Evolutionary conservation across 352 stramenopile genomes (phyloP).

Genomic region (Globisporangium cylindrosporum): DNA sequence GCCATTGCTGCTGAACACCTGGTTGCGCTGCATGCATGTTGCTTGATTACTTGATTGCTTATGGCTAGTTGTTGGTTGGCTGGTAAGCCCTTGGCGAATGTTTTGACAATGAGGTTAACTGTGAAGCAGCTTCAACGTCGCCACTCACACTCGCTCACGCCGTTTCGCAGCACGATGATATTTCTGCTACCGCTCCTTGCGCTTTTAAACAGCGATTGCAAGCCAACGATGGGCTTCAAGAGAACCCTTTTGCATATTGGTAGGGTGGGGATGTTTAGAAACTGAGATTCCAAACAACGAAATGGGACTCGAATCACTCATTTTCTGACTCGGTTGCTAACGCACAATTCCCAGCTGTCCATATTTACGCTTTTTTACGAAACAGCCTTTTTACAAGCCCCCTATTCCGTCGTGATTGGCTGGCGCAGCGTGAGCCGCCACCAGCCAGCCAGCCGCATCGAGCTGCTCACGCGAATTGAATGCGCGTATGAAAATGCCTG

Average conservation of each 20-base stretch:
- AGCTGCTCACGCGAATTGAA: not conserved
- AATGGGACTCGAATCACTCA: not conserved
- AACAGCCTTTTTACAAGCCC: conserved; percentile 8
- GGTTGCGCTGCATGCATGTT: not conserved
- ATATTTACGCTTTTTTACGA: conserved; percentile 6
- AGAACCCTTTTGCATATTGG: not conserved
- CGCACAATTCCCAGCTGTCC: not conserved
- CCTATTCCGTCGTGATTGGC: conserved; percentile 9
- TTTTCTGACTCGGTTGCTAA: not conserved
- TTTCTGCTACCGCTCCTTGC: not conserved
- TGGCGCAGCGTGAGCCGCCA: conserved; percentile 3
- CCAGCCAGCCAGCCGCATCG: not conserved
- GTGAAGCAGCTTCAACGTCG: not conserved
- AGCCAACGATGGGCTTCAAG: not conserved
- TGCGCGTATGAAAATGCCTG: not conserved
- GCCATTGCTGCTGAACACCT: not conserved
- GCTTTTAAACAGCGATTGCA: not conserved
- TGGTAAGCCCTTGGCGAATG: not conserved
- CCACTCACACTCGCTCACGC: not conserved
- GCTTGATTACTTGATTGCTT: not conserved
- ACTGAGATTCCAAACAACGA: not conserved
- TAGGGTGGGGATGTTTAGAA: too few species aligned
- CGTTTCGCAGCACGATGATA: not conserved
- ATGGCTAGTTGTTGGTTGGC: not conserved
- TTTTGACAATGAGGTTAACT: not conserved